Evolutionary conservation across 495 filamentous ascomycete genomes (phyloP).

Genomic region (Penicillium desertorum): DNA sequence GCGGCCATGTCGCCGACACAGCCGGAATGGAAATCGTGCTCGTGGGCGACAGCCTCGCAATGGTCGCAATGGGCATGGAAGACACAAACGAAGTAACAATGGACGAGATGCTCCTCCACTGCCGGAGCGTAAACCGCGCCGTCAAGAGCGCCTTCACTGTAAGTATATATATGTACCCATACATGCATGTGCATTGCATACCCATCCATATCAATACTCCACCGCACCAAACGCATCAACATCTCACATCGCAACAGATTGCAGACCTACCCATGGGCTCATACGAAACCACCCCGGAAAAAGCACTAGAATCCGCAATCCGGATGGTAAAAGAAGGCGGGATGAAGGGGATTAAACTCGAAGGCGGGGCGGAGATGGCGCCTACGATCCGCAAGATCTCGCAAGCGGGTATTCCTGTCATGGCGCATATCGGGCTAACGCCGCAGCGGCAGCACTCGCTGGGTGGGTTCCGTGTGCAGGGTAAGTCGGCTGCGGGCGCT

Average conservation of each 20-base stretch:
- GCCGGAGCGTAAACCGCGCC: conserved; percentile 83
- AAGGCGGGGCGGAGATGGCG: conserved; percentile 88
- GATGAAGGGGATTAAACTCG: conserved; percentile 85
- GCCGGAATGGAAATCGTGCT: conserved; percentile 94
- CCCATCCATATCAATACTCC: neutral
- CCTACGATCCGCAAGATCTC: conserved; percentile 83
- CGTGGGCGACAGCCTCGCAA: conserved; percentile 94
- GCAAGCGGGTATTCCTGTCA: conserved; percentile 84
- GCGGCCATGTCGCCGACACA: conserved; percentile 81
- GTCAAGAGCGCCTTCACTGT: conserved; percentile 82
- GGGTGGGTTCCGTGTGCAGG: conserved; percentile 93
- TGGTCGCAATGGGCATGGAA: conserved; percentile 96
- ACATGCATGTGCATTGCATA: neutral
- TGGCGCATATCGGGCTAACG: conserved; percentile 90
- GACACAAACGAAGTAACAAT: conserved; percentile 85
- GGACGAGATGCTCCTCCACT: conserved; percentile 95
- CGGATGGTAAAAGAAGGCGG: conserved; percentile 88
- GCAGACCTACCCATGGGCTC: conserved; percentile 97
- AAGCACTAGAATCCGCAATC: conserved; percentile 82
- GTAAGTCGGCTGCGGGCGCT: conserved; percentile 73
- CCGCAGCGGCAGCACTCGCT: conserved; percentile 90
- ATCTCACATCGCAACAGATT: conserved; percentile 50
- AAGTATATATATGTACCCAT: conserved; percentile 30
- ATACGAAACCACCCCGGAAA: conserved; percentile 85
- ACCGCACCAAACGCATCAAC: neutral